A percentile compares a stretch with the other conserved stretches of the same genome.
Evolutionary conservation across 2,329 filamentous ascomycete genomes (phyloP).

Genomic region (Metarhizium album): DNA sequence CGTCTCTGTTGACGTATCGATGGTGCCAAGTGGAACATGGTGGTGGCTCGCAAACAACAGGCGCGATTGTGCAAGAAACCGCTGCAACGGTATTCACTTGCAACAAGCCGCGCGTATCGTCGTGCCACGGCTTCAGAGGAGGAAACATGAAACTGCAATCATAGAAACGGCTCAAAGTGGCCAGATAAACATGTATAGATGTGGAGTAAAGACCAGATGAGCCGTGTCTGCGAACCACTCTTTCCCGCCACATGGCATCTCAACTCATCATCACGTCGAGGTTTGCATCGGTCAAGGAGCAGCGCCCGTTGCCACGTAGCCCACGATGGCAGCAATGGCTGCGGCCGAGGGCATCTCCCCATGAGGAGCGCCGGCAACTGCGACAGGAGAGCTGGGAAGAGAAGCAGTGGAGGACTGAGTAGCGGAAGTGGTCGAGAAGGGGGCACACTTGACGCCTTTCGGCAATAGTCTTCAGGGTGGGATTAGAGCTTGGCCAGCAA

Average conservation of each 20-base stretch:
- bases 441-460: slow-evolving; percentile 1
- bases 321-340: slow-evolving; percentile 1
- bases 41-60: too few relatives aligned
- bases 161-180: background rate
- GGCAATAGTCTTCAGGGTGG: background rate
- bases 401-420: background rate
- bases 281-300: background rate
- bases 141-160: background rate
- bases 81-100: background rate
- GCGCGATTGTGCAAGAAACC: too few relatives aligned
- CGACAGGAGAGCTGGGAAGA: background rate
- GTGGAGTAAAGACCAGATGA: background rate
- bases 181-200: background rate
- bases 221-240: background rate
- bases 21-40: too few relatives aligned
- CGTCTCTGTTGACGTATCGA: too few relatives aligned
- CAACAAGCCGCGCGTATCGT: background rate
- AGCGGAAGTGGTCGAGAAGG: background rate
- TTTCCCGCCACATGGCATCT: background rate
- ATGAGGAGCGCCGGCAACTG: background rate
- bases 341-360: background rate
- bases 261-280: background rate
- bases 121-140: background rate
- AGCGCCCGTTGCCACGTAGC: background rate
- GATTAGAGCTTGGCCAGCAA: background rate